These are phyloP conservation scores for Chrysoporthe deuterocubensis DNA, from an alignment of 2,329 filamentous ascomycete species.

Conservation along the genomic window DNA sequence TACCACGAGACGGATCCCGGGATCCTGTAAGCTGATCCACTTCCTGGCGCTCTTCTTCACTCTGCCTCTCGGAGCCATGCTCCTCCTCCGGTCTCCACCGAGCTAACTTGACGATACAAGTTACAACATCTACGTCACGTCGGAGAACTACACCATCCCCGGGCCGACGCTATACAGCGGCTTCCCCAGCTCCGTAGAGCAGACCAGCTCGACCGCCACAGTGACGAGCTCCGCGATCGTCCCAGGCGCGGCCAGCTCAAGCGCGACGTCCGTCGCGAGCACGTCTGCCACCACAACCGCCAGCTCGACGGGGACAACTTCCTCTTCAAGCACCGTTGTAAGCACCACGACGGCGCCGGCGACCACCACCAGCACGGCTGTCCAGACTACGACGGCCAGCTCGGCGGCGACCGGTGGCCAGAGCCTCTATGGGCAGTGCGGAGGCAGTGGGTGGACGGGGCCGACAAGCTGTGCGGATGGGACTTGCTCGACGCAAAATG, in stretches of 20 bases:
- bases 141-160: conserved; percentile 27
- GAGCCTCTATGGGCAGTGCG: conserved; percentile 44
- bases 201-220: conserved; percentile 28
- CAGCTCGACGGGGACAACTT: background rate
- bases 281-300: conserved; percentile 15
- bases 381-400: conserved; percentile 13
- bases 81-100: too few species aligned
- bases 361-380: conserved; percentile 13
- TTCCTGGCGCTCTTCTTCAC: too few species aligned
- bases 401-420: conserved; percentile 10
- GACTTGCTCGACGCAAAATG: conserved; percentile 43
- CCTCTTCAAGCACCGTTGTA: background rate
- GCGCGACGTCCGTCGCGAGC: background rate
- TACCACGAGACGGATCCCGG: conserved; percentile 58
- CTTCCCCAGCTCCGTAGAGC: conserved; percentile 32
- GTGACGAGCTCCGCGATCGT: conserved; percentile 26
- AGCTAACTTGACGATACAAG: background rate
- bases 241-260: conserved; percentile 5
- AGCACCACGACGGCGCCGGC: conserved; percentile 16
- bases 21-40: conserved; percentile 40
- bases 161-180: conserved; percentile 29
- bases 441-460: conserved; percentile 46
- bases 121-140: conserved; percentile 53
- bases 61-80: too few species aligned
- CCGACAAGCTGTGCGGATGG: conserved; percentile 42